Conservation (phyloP, 1,139 yeast species). For the Debaryomyces coudertii region DNA sequence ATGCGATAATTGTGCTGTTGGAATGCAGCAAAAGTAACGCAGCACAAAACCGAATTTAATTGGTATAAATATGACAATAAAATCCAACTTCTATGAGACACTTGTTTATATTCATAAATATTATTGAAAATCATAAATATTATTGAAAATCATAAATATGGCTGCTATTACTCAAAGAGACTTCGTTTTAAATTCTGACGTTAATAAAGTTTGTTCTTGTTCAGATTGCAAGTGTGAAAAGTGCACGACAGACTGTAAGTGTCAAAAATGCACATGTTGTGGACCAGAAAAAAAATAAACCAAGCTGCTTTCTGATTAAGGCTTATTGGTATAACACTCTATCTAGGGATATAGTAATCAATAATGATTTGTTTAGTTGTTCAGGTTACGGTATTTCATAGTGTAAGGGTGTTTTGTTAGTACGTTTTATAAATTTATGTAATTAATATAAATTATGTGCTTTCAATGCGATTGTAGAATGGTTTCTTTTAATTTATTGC, state of each 20-base stretch:
- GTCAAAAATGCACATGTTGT: no score
- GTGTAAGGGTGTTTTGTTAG: background rate
- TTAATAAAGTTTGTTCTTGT: slow-evolving; percentile 14
- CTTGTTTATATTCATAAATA: no score
- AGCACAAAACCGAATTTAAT: background rate
- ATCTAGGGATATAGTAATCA: background rate
- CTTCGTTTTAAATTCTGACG: slow-evolving; percentile 19
- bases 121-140: background rate
- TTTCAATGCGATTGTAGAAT: no score
- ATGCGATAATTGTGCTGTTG: slow-evolving; percentile 2
- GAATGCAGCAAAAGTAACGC: slow-evolving; percentile 3
- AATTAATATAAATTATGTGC: no score
- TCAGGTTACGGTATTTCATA: background rate
- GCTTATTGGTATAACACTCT: no score
- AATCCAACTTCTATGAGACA: background rate
- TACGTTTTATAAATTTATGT: background rate
- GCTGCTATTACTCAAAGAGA: slow-evolving; percentile 19
- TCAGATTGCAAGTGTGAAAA: slow-evolving; percentile 16
- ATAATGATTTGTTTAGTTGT: no score
- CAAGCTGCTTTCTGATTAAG: background rate
- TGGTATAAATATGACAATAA: background rate
- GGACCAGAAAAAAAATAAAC: slow-evolving; percentile 5
- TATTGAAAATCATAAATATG: slow-evolving; percentile 14
- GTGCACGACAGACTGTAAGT: no score
- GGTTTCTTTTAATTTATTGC: background rate